These are phyloP conservation scores for Litsea cubeba DNA, from an alignment of 164 flowering plant genomes.

Conservation along the genomic window DNA sequence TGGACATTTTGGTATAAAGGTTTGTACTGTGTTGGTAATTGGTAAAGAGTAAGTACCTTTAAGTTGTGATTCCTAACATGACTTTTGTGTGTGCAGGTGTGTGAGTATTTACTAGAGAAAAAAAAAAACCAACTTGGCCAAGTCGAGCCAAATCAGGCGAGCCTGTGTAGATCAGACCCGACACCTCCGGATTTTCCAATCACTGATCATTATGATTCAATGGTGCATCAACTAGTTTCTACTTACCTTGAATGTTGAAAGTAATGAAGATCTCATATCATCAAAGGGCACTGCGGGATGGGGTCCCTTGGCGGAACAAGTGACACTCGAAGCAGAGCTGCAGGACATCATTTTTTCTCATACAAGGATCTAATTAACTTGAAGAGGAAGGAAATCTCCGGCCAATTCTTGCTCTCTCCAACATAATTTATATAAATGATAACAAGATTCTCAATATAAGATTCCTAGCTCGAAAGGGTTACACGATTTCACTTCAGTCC, in stretches of 20 bases:
- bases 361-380: neutral
- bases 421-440: neutral
- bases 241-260: slow-evolving; percentile 4
- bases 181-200: no score
- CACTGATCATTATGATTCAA: no score
- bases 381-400: neutral
- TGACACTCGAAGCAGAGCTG: neutral
- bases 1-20: rapidly evolving
- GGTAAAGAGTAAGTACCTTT: no score
- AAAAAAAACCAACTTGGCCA: no score
- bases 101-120: no score
- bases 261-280: neutral
- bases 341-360: neutral
- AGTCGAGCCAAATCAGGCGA: no score
- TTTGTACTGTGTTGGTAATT: no score
- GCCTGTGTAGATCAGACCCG: no score
- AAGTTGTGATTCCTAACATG: no score
- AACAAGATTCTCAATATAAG: neutral
- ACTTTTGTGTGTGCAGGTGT: no score
- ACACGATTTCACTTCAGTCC: neutral
- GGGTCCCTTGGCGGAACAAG: neutral
- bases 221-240: no score
- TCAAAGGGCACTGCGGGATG: neutral
- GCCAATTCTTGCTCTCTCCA: neutral
- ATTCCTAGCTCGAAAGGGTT: neutral